Base-by-base conservation (phyloP, 768 basidiomycete species). In the Xanthoconium purpureum region DNA sequence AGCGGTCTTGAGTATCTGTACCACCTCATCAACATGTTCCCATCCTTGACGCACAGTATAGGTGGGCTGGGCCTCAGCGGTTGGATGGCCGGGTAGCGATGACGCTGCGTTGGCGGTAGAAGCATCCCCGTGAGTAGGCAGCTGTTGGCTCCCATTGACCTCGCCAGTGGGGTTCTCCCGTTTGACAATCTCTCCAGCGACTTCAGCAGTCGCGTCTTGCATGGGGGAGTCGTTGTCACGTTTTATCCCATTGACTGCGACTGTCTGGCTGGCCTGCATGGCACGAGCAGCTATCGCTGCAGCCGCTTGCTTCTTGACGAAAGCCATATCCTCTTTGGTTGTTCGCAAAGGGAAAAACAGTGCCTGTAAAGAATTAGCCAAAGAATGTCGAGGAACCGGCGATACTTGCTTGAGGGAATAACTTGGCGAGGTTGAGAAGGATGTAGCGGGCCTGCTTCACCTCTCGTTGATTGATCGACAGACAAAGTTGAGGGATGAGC, bases 341-440 rank as follows among this genome's bases (percentile, higher is more conserved):
- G 95, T 96, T 17, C 97, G 89, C 37, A 98, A 73, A 55, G 91
- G 90, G 78, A 96, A 99, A 76, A 97, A 99, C 28, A 98, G 76
- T 1, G 94, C 93, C 94, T 99, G 62, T 11, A 40, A 37, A 58
- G 36, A 35, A 18, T 57, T 37, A 66, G 56, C 50, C 37, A 29
- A n/a, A 18, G 39, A 55, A 28, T 49, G 24, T 39, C 5, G 32
- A 42, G 24, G 48, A 12, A 33, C 28, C 18, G 36, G 30, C 43
- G 24, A 36, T 4, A 74, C 84, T 60, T 63, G 85, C 95, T 83
- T 99, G 97, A 42, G 97, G 97, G 73, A 84, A 96, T 57, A 84
- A 77, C 71, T 94, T 91, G 20, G 95, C 94, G 47, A 99, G 81
- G 59, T 91, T 91, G 56, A 94, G 77, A 38, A 99, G 78, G 44